Base-by-base conservation (phyloP, 805 yeast genomes). In the Saccharomycopsis fodiens region DNA sequence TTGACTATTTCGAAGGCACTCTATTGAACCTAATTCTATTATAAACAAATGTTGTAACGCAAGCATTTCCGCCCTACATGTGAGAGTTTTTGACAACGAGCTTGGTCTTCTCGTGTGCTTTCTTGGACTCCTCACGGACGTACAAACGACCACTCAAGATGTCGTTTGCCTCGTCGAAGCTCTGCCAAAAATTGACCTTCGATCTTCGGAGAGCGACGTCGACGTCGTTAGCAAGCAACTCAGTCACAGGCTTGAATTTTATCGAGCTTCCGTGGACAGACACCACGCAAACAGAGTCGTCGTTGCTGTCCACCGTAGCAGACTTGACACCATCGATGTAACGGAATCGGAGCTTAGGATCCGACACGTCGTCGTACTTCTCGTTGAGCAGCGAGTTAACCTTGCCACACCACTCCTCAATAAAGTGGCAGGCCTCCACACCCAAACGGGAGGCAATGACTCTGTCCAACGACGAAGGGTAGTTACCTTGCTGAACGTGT, bases 401-500 rank as follows among this genome's bases (percentile, higher is more conserved):
- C 49, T 58, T 63, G 37, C 53, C 56, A 53, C 69, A 67, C 70
- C 72, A 69, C 19, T 79, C 72, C 64, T 93, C 97, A 53, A 91
- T 78, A 63, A 85, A 93, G 62, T 87, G 83, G 47, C 89, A 81
- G 47, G 96, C 87, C 65, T 80, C 83, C 55, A 91, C 83, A 3
- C 96, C 96, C 62, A 83, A 82, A 61, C 97, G 78, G 4, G 89
- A 80, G 4, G 95, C 96, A 53, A 82, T 75, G 32, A 88, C 81
- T 63, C 97, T 79, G 62, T 93, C 98, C 69, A 89, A 84, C 4
- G 97, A 87, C 5, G 96, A 82, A 42, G 98, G 98, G 44, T 79
- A 76, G 50, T 89, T 93, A 62, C 98, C 98, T 67, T 93, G 98
- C 72, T 93, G 98, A 48, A 91, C 93, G 61, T 91, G 97, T 25